Evolutionary conservation across 345 rosid species (phyloP).

Genomic region (Arabidopsis arenosa): DNA sequence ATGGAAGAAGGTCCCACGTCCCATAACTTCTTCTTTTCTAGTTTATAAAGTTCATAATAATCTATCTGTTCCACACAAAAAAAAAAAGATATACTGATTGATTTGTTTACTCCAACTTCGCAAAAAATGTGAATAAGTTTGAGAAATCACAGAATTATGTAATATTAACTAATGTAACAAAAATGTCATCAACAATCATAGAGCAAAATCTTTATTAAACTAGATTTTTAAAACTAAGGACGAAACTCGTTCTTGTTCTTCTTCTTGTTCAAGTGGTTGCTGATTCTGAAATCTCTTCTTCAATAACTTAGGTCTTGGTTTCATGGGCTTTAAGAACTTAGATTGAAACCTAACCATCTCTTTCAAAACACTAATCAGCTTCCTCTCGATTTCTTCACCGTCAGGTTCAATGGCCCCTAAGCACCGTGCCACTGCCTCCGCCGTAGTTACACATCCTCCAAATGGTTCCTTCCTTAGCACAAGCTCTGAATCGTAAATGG

Average conservation of each 20-base stretch:
- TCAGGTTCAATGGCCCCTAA: conserved; percentile 62
- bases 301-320: conserved; percentile 64
- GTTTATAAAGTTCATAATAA: background rate
- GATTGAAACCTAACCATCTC: conserved; percentile 87
- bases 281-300: conserved; percentile 50
- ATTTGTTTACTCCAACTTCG: background rate
- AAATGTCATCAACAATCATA: background rate
- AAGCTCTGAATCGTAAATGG: conserved; percentile 72
- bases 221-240: background rate
- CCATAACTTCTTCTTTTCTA: conserved; percentile 15
- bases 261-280: conserved; percentile 15
- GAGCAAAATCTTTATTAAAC: background rate
- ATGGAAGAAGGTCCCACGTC: conserved; percentile 39
- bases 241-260: conserved; percentile 14
- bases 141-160: background rate
- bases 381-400: conserved; percentile 64
- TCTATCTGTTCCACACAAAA: background rate
- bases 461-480: conserved; percentile 80
- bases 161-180: background rate
- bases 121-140: background rate
- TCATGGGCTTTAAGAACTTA: conserved; percentile 70
- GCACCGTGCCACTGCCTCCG: conserved; percentile 90
- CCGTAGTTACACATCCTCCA: conserved; percentile 77
- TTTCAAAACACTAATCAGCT: conserved; percentile 62
- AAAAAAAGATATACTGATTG: background rate